phyloP scores from a whole-genome alignment of 768 basidiomycete genomes.

The Clitopilus hobsonii region DNA sequence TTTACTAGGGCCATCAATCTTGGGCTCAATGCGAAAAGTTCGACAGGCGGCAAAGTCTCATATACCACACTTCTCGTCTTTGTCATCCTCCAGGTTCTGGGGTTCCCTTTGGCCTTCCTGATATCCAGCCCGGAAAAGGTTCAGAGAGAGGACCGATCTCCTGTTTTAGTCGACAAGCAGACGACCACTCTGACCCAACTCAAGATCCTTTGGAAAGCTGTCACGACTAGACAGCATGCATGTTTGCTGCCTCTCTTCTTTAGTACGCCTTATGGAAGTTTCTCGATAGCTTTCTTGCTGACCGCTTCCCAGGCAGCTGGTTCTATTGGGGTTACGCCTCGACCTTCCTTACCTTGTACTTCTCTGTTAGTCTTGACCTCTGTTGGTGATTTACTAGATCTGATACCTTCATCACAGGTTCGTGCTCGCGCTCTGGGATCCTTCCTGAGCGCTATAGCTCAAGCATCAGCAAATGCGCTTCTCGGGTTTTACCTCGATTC shows the following conservation, averaged over 20 bases:
- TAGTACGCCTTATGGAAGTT: too few species aligned
- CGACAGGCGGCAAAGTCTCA: slow-evolving; percentile 14
- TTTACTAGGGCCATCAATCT: slow-evolving; percentile 8
- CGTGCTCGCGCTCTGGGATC: slow-evolving; percentile 14
- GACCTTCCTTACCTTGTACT: slow-evolving; percentile 15
- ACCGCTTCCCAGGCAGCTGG: slow-evolving; percentile 15
- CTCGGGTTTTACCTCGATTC: slow-evolving; percentile 15
- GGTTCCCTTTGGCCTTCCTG: slow-evolving; percentile 8
- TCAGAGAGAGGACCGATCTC: slow-evolving; percentile 13
- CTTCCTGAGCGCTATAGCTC: slow-evolving; percentile 13
- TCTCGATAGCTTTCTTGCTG: too few species aligned
- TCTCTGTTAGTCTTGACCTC: slow-evolving; percentile 6
- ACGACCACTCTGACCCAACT: slow-evolving; percentile 12
- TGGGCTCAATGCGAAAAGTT: slow-evolving; percentile 12
- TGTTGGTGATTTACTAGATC: not conserved
- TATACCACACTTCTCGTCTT: slow-evolving; percentile 10
- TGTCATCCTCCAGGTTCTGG: slow-evolving; percentile 12
- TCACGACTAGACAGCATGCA: slow-evolving; percentile 8
- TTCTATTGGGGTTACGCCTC: slow-evolving; percentile 17
- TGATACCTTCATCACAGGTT: slow-evolving; percentile 5
- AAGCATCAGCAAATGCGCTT: slow-evolving; percentile 8
- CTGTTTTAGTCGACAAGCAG: slow-evolving; percentile 11
- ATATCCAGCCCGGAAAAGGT: slow-evolving; percentile 13
- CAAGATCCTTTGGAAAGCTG: slow-evolving; percentile 6
- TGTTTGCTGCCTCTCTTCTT: slow-evolving; percentile 11